Evolutionary conservation across 805 yeast genomes (phyloP).

Genomic region (Candida suzukii): DNA sequence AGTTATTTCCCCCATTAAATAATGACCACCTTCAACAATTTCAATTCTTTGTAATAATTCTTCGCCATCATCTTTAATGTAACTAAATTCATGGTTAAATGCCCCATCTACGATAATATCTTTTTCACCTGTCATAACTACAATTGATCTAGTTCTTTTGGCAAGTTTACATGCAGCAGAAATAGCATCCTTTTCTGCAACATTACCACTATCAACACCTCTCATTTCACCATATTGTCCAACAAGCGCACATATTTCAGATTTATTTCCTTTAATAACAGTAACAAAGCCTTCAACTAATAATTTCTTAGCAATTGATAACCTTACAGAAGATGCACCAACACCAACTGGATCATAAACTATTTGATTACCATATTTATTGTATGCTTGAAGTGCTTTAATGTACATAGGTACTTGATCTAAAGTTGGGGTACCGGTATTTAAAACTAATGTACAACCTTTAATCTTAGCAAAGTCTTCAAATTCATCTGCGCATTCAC

Average conservation of each 20-base stretch:
- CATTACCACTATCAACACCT: slow-evolving; percentile 56
- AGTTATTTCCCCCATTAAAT: slow-evolving; percentile 59
- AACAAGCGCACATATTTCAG: slow-evolving; percentile 66
- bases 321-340: slow-evolving; percentile 67
- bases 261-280: slow-evolving; percentile 79
- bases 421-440: slow-evolving; percentile 66
- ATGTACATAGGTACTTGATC: slow-evolving; percentile 34
- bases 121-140: slow-evolving; percentile 62
- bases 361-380: slow-evolving; percentile 48
- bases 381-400: slow-evolving; percentile 53
- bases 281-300: slow-evolving; percentile 51
- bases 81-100: not conserved
- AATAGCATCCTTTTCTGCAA: slow-evolving; percentile 22
- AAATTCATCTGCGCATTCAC: slow-evolving; percentile 64
- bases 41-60: slow-evolving; percentile 11
- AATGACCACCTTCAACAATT: slow-evolving; percentile 49
- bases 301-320: slow-evolving; percentile 36
- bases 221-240: slow-evolving; percentile 45
- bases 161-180: slow-evolving; percentile 45
- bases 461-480: slow-evolving; percentile 55
- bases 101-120: slow-evolving; percentile 47
- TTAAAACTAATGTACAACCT: slow-evolving; percentile 51
- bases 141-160: slow-evolving; percentile 43
- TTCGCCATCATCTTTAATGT: not conserved
- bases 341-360: slow-evolving; percentile 92